These are phyloP conservation scores for Alternaria infectoria DNA, from an alignment of 2,329 filamentous ascomycete genomes.

Conservation along the genomic window DNA sequence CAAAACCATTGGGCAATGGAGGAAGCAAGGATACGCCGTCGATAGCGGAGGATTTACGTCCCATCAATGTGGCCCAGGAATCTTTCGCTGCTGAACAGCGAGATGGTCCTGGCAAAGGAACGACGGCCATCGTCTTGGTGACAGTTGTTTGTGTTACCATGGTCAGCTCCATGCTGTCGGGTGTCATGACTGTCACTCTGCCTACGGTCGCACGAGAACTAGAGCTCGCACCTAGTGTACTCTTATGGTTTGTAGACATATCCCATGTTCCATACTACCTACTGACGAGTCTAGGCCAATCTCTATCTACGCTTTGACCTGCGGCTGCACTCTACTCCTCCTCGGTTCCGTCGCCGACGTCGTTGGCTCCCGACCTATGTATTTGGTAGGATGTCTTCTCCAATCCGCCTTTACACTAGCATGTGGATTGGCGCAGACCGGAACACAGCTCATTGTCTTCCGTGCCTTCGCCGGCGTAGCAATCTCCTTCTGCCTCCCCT, in stretches of 20 bases:
- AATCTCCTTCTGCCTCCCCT: slow-evolving; percentile 57
- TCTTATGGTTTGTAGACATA: slow-evolving; percentile 32
- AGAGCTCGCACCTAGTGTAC: slow-evolving; percentile 27
- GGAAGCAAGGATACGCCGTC: slow-evolving; percentile 4
- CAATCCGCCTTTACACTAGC: slow-evolving; percentile 55
- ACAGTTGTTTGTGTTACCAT: slow-evolving; percentile 25
- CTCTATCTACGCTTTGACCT: slow-evolving; percentile 52
- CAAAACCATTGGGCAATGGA: not conserved
- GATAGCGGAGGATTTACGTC: slow-evolving; percentile 15
- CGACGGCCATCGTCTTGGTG: slow-evolving; percentile 19
- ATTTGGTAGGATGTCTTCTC: slow-evolving; percentile 55
- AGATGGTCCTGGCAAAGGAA: slow-evolving; percentile 27
- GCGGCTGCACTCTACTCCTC: slow-evolving; percentile 58
- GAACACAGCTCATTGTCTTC: slow-evolving; percentile 55
- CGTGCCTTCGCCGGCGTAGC: slow-evolving; percentile 56
- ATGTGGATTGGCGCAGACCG: slow-evolving; percentile 48
- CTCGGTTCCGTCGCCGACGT: slow-evolving; percentile 60
- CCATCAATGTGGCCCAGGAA: slow-evolving; percentile 17
- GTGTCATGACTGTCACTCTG: slow-evolving; percentile 51
- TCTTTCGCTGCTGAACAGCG: slow-evolving; percentile 20
- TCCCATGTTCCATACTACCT: not conserved
- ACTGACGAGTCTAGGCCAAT: slow-evolving; percentile 36
- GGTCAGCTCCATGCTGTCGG: slow-evolving; percentile 40
- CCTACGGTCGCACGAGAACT: slow-evolving; percentile 51
- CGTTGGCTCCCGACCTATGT: slow-evolving; percentile 56